Percentiles rank a stretch among this genome's conserved stretches.
These are phyloP conservation scores for Penicillium coprophilum DNA, from an alignment of 495 filamentous ascomycete genomes.

Conservation along the genomic window DNA sequence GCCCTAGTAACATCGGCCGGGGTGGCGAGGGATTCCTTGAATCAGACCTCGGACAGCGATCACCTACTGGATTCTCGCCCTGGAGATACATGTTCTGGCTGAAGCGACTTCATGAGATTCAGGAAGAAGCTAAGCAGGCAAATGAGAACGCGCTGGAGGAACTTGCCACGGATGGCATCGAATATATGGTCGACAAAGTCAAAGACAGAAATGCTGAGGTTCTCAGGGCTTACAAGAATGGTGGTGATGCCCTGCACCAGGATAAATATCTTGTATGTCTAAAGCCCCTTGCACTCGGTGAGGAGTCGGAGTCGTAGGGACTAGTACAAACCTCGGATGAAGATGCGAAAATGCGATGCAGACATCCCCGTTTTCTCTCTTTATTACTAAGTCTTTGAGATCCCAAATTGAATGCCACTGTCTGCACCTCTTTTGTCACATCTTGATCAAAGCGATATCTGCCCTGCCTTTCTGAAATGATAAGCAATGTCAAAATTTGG, in stretches of 20 bases:
- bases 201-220: constrained; percentile 19
- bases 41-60: constrained; percentile 11
- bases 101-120: constrained; percentile 15
- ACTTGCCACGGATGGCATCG: constrained; percentile 9
- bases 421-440: too few species aligned
- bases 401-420: too few species aligned
- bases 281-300: background rate
- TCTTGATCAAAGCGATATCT: too few species aligned
- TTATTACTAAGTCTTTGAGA: too few species aligned
- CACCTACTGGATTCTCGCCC: constrained; percentile 13
- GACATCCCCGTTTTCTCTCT: too few species aligned
- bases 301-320: background rate
- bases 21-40: constrained; percentile 11
- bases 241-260: constrained; percentile 20
- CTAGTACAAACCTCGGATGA: too few species aligned
- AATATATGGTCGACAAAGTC: constrained; percentile 14
- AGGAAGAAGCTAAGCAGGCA: constrained; percentile 14
- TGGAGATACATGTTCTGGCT: constrained; percentile 16
- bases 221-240: constrained; percentile 16
- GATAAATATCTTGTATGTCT: constrained; percentile 17
- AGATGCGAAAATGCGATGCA: too few species aligned
- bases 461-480: too few species aligned
- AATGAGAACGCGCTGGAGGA: constrained; percentile 13
- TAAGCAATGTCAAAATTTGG: too few species aligned
- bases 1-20: constrained; percentile 13